Conservation (phyloP, 169 alveolate species). For the Toxoplasma gondii region DNA sequence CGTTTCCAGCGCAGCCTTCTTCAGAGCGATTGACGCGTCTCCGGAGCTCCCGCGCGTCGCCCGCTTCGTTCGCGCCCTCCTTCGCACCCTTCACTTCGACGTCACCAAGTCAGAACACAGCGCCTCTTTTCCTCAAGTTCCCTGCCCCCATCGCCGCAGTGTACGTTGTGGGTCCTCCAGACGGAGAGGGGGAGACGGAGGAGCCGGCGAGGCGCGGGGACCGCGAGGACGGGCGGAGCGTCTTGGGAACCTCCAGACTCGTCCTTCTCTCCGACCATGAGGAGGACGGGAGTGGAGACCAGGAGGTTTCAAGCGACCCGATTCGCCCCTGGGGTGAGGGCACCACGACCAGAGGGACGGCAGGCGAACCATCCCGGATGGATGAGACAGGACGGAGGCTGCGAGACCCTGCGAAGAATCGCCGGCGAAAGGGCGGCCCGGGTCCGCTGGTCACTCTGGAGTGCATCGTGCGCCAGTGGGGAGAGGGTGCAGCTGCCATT, state of each 20-base stretch:
- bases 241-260: background rate
- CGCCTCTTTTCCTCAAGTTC: constrained; percentile 57
- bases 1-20: background rate
- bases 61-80: background rate
- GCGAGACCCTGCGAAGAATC: background rate
- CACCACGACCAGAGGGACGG: background rate
- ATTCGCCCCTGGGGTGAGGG: background rate
- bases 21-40: background rate
- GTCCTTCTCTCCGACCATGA: background rate
- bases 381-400: background rate
- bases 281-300: background rate
- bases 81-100: background rate
- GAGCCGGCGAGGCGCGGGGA: background rate
- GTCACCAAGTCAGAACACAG: background rate
- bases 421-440: background rate
- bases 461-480: constrained; percentile 35
- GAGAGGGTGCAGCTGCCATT: background rate
- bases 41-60: background rate
- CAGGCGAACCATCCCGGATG: too few species aligned
- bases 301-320: background rate
- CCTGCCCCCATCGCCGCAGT: constrained; percentile 68
- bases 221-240: background rate
- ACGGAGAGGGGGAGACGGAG: background rate
- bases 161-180: constrained; percentile 28
- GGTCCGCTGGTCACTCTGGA: constrained; percentile 3